A percentile compares a stretch with the other conserved stretches of the same genome.
Evolutionary conservation across 23 red algal species (phyloP).

Genomic region (Gracilaria gracilis): DNA sequence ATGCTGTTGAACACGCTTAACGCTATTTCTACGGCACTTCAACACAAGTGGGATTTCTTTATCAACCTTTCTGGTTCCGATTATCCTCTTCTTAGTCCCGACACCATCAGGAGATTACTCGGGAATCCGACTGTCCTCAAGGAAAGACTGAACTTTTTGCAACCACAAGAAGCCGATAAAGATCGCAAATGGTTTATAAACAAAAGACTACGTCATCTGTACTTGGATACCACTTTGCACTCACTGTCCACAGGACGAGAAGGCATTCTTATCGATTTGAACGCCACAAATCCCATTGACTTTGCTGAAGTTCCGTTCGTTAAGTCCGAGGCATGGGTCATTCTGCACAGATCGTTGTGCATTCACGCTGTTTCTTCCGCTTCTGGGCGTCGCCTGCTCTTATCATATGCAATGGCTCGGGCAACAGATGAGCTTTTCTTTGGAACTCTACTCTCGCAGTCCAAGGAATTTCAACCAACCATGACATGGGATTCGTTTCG

Average conservation of each 20-base stretch:
- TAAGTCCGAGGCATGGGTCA: constrained; percentile 76
- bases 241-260: constrained; percentile 6
- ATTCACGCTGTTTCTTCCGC: constrained; percentile 47
- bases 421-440: constrained; percentile 78
- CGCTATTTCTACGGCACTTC: constrained; percentile 50
- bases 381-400: constrained; percentile 52
- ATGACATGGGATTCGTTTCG: constrained; percentile 67
- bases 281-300: constrained; percentile 17
- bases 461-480: constrained; percentile 44
- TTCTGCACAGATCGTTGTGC: constrained; percentile 68
- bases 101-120: constrained; percentile 31
- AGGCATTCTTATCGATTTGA: constrained; percentile 36
- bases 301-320: constrained; percentile 46
- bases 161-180: constrained; percentile 53
- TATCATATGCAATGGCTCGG: constrained; percentile 56
- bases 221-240: constrained; percentile 57
- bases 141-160: constrained; percentile 62
- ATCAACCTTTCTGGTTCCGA: constrained; percentile 77
- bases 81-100: constrained; percentile 69
- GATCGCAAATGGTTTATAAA: constrained; percentile 49
- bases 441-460: constrained; percentile 48
- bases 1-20: constrained; percentile 84
- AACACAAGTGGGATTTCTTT: constrained; percentile 69
- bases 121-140: constrained; percentile 19
- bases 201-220: constrained; percentile 29